Evolutionary conservation across 768 basidiomycete species (phyloP), one percentile per base, ranked within the genome.

Genomic region (Cyclocybe aegerita): DNA sequence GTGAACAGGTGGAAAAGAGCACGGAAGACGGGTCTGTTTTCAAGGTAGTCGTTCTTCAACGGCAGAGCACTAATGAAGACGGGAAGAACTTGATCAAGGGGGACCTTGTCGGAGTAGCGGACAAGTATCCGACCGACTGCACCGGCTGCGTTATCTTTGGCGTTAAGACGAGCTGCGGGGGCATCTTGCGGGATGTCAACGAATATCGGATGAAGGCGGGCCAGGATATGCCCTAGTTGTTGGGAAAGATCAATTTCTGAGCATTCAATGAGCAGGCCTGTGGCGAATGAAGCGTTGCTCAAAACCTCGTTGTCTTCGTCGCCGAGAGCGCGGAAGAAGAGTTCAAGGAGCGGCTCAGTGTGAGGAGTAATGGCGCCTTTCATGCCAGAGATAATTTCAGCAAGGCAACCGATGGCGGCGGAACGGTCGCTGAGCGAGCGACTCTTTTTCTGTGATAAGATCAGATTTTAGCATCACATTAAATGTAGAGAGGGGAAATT

Each of bases 121-220:
- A 83, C 65, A 63, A 98, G 88, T 65, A 98, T 78, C 11, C 97
- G 86, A 4, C 85, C 84, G 46, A 98, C 90, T 17, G 94, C 91
- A 39, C 97, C 97, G 7, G 88, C 82, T n/a, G 97, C 97, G 67
- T 99, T 99, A 70, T 99, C 97, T 55, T 87, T 87, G 14, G 94
- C 94, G 65, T 94, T 95, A 54, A 92, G 69, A 39, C 75, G 76
- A 6, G 89, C 71, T 5, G 81, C 63, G n/a, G 85, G 74, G 5
- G 90, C 75, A 50, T 86, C 81, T 0, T 82, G 69, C 7, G 81
- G 60, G 33, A 88, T 76, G 39, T 76, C 67, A 23, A 23, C 23
- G 68, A 99, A 98, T 48, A 96, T 76, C 10, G 90, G 90, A 23
- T 83, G 88, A 40, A 98, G 83, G 1, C 85, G 85, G 33, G 71